phyloP scores from a whole-genome alignment of 2,329 filamentous ascomycete species.

The Aaosphaeria arxii region DNA sequence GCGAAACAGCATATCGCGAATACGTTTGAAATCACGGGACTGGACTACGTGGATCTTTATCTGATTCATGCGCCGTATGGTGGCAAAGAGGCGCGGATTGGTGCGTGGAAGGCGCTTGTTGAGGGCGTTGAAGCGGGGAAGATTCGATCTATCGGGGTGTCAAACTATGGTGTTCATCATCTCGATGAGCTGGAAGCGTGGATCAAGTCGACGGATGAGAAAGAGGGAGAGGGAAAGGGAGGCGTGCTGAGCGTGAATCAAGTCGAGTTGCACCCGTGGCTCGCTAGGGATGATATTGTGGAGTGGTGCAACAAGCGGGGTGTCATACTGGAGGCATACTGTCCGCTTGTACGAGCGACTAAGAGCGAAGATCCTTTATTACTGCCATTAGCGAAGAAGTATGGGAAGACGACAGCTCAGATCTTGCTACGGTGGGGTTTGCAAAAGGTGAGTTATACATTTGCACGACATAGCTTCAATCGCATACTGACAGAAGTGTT shows the following conservation, averaged over 20 bases:
- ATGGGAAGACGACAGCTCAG: slow-evolving; percentile 58
- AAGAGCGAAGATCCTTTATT: slow-evolving; percentile 54
- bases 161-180: slow-evolving; percentile 56
- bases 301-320: slow-evolving; percentile 65
- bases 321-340: slow-evolving; percentile 49
- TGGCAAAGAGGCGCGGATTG: slow-evolving; percentile 47
- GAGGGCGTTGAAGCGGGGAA: slow-evolving; percentile 52
- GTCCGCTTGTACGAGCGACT: slow-evolving; percentile 42
- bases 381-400: slow-evolving; percentile 51
- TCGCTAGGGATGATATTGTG: slow-evolving; percentile 73
- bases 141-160: slow-evolving; percentile 53
- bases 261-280: slow-evolving; percentile 83
- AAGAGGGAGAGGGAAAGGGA: slow-evolving; percentile 60
- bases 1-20: slow-evolving; percentile 58
- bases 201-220: slow-evolving; percentile 61
- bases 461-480: background rate
- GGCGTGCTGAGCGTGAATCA: slow-evolving; percentile 81
- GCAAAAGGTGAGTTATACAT: slow-evolving; percentile 26
- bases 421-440: slow-evolving; percentile 59
- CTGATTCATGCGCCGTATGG: slow-evolving; percentile 55
- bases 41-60: slow-evolving; percentile 67
- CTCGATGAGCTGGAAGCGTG: slow-evolving; percentile 53
- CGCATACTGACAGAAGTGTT: background rate
- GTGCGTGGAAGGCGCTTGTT: slow-evolving; percentile 54
- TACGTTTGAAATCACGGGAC: slow-evolving; percentile 53